A percentile compares a stretch with the other conserved stretches of the same genome.
Evolutionary conservation across 2,329 filamentous ascomycete species (phyloP).

Genomic region (Phyllosticta ampelicida): DNA sequence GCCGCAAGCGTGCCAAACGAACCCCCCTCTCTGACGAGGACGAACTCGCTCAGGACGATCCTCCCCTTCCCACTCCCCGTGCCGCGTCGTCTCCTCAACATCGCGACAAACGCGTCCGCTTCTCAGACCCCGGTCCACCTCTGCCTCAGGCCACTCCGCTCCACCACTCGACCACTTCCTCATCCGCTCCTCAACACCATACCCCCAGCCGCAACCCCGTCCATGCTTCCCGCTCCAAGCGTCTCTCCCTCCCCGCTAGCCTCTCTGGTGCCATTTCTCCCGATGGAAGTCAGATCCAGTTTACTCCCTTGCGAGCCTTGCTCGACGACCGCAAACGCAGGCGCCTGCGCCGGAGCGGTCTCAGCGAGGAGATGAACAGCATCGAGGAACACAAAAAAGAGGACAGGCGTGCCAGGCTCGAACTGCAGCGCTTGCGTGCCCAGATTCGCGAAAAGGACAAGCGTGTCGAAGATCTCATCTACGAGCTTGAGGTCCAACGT

Average conservation of each 20-base stretch:
- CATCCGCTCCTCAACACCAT: conserved; percentile 4
- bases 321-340: conserved; percentile 25
- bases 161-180: conserved; percentile 3
- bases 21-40: conserved; percentile 20
- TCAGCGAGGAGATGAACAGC: conserved; percentile 31
- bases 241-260: conserved; percentile 5
- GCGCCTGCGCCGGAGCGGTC: conserved; percentile 30
- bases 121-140: conserved; percentile 23
- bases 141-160: conserved; percentile 12
- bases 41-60: conserved; percentile 24
- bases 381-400: conserved; percentile 28
- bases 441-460: conserved; percentile 28
- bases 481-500: conserved; percentile 27
- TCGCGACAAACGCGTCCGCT: conserved; percentile 18
- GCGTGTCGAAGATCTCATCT: conserved; percentile 19
- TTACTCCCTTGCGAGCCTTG: conserved; percentile 23
- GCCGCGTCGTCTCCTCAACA: too few relatives aligned
- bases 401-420: conserved; percentile 22
- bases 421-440: conserved; percentile 25
- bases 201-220: not conserved
- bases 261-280: conserved; percentile 4
- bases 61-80: conserved; percentile 1
- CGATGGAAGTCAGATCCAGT: conserved; percentile 18
- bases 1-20: conserved; percentile 24
- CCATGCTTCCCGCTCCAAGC: conserved; percentile 1